A percentile compares a stretch with the other conserved stretches of the same genome.
Evolutionary conservation across 2,329 filamentous ascomycete species (phyloP).

Genomic region (Elsinoe batatas): DNA sequence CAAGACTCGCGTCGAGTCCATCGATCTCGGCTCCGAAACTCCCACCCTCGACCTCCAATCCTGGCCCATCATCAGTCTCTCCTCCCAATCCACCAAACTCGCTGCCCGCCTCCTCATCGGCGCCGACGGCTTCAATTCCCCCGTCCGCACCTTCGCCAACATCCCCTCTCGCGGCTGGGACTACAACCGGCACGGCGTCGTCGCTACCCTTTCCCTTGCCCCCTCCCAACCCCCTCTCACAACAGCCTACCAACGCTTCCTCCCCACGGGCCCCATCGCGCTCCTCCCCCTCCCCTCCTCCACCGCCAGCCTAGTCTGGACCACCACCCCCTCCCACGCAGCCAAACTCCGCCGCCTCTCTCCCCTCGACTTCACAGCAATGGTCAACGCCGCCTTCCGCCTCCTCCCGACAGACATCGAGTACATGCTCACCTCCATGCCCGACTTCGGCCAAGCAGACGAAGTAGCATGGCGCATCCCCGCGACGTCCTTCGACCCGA

Average conservation of each 20-base stretch:
- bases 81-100: constrained; percentile 51
- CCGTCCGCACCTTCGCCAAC: constrained; percentile 78
- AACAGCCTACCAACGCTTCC: constrained; percentile 80
- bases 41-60: constrained; percentile 62
- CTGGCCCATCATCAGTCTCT: constrained; percentile 77
- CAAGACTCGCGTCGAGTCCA: constrained; percentile 67
- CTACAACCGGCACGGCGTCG: constrained; percentile 80
- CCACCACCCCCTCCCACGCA: constrained; percentile 73
- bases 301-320: constrained; percentile 84
- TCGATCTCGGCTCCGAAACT: constrained; percentile 58
- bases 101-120: constrained; percentile 79
- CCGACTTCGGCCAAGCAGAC: constrained; percentile 41
- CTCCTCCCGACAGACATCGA: constrained; percentile 67
- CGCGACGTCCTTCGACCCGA: constrained; percentile 46
- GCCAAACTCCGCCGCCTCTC: constrained; percentile 67
- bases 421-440: constrained; percentile 61
- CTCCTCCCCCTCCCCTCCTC: constrained; percentile 82
- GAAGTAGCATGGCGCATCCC: constrained; percentile 76
- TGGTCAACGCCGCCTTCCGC: constrained; percentile 90
- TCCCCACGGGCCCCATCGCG: constrained; percentile 84
- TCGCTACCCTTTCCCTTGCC: constrained; percentile 68
- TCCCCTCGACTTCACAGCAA: constrained; percentile 63
- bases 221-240: constrained; percentile 40
- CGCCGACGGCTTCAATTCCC: constrained; percentile 90
- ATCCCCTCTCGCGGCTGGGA: constrained; percentile 88